Evolutionary conservation across 306 rosid genomes (phyloP).

Genomic region (Cercis canadensis): DNA sequence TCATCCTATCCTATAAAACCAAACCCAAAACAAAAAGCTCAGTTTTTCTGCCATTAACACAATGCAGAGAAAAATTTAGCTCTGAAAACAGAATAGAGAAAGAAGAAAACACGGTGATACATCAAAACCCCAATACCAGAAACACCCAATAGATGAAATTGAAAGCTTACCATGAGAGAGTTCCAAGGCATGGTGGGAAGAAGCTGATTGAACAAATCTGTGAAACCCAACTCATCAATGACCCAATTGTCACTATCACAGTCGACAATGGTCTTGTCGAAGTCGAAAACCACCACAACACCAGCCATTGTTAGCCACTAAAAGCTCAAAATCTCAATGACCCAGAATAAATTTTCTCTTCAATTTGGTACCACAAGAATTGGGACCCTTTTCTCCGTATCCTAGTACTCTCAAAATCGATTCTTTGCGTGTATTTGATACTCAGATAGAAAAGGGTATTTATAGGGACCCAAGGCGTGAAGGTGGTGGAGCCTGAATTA

Average conservation of each 20-base stretch:
- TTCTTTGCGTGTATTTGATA: slow-evolving; percentile 24
- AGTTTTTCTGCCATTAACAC: neutral
- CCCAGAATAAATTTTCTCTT: neutral
- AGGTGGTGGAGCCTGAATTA: neutral
- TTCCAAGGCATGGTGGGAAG: slow-evolving; percentile 92
- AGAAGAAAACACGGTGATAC: neutral
- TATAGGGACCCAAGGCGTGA: slow-evolving; percentile 40
- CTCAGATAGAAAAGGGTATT: slow-evolving; percentile 22
- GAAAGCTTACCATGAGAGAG: slow-evolving; percentile 67
- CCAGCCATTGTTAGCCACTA: slow-evolving; percentile 44
- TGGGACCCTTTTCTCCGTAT: slow-evolving; percentile 9
- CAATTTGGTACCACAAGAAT: neutral
- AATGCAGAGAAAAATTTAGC: neutral
- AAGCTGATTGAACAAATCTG: slow-evolving; percentile 69
- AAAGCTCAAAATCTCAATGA: neutral
- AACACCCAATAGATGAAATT: neutral
- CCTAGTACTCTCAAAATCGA: slow-evolving; percentile 11
- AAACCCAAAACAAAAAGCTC: neutral
- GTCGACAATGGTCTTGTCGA: slow-evolving; percentile 83
- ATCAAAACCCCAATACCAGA: neutral
- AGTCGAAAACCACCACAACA: slow-evolving; percentile 69
- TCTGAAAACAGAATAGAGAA: neutral
- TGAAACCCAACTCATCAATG: slow-evolving; percentile 66
- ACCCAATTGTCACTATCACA: slow-evolving; percentile 85
- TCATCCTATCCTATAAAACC: slow-evolving; percentile 66